Conservation (phyloP, 805 yeast species). For the Zygotorulaspora chibaensis region DNA sequence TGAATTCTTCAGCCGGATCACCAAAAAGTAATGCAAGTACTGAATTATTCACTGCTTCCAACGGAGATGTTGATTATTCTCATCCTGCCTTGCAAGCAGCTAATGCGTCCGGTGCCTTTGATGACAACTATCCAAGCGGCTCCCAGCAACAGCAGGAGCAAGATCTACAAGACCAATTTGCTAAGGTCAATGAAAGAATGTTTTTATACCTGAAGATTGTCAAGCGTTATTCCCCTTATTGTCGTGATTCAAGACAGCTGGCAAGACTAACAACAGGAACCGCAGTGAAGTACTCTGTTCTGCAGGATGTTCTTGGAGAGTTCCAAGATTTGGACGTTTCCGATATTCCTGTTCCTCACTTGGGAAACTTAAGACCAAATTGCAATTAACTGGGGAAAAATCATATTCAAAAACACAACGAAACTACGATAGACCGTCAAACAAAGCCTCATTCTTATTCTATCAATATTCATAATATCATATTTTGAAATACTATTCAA, state of each 20-base stretch:
- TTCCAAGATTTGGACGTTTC: constrained; percentile 37
- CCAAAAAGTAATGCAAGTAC: constrained; percentile 13
- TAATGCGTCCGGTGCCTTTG: constrained; percentile 39
- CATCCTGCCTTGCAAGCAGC: constrained; percentile 39
- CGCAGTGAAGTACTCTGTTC: constrained; percentile 40
- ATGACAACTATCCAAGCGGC: constrained; percentile 22
- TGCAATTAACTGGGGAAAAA: constrained; percentile 6
- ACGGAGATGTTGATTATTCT: constrained; percentile 27
- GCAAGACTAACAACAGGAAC: constrained; percentile 45
- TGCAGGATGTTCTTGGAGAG: constrained; percentile 38
- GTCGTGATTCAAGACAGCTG: constrained; percentile 45
- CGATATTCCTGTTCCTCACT: constrained; percentile 42
- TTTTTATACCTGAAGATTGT: constrained; percentile 53
- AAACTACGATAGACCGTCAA: too few species aligned
- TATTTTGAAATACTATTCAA: constrained; percentile 1
- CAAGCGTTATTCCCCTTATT: constrained; percentile 45
- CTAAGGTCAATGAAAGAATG: constrained; percentile 42
- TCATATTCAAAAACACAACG: neutral
- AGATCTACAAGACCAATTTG: constrained; percentile 4
- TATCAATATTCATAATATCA: constrained; percentile 1
- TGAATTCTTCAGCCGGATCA: constrained; percentile 8
- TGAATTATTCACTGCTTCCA: constrained; percentile 17
- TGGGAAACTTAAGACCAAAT: constrained; percentile 34
- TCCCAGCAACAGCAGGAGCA: constrained; percentile 14
- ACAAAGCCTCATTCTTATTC: too few species aligned